Evolutionary conservation across 805 yeast genomes (phyloP), one percentile per base, ranked within the genome.

Genomic region (Kregervanrija fluxuum): DNA sequence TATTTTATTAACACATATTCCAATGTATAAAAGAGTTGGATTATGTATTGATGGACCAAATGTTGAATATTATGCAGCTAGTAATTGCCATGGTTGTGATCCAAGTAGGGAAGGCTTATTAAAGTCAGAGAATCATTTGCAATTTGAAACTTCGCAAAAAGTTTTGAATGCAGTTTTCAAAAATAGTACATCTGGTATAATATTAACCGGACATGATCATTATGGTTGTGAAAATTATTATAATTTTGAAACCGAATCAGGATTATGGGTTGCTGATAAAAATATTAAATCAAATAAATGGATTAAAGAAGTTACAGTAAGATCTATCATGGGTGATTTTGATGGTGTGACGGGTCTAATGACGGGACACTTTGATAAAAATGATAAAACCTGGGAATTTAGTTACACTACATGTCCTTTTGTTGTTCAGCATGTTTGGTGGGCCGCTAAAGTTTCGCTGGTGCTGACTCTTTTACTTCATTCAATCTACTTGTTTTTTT

Each of bases 281-380:
- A 55, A 59, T 3, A 52, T 59, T 8, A 54, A 56, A 6, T 52
- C 66, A 11, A 62, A 56, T 14, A 55, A 59, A n/a, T 67, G 71
- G 13, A 65, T 88, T 11, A 71, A 79, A 45, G 98, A 91, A 63
- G 68, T 85, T 45, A 91, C 95, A 0, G 96, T 93, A 16, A 70
- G 90, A 46, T 79, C 96, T 13, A 85, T 91, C 80, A 93, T 93
- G 98, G 99, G 99, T 13, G 96, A 93, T 57, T 93, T 71, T 55
- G 85, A 82, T 47, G 99, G 99, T 2, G 85, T 84, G 54, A 76
- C 89, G 2, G 99, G 98, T 0, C 65, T 93, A 11, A 65, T 93
- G 51, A 82, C 89, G 1, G 97, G 95, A 2, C 77, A 71, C 42
- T 83, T 76, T 60, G 69, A 78, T 54, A 51, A 64, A 11, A 49